A percentile compares a stretch with the other conserved stretches of the same genome.
Evolutionary conservation across 257 asterid genomes (phyloP).

Genomic region (Sherardia arvensis): DNA sequence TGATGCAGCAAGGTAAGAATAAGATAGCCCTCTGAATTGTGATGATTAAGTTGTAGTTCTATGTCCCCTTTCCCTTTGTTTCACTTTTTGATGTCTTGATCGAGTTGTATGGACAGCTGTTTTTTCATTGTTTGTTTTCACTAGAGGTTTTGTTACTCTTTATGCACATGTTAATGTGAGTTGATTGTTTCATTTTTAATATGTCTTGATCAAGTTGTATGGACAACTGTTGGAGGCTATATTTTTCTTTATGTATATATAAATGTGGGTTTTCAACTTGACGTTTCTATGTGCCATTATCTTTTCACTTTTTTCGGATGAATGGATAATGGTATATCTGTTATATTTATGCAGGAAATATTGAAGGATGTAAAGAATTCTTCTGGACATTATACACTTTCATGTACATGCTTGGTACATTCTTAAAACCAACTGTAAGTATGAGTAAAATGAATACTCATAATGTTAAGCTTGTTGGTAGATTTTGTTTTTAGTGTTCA

Average conservation of each 20-base stretch:
- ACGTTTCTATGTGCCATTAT: not conserved
- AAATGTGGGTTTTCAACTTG: not conserved
- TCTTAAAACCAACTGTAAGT: conserved; percentile 94
- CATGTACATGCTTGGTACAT: conserved; percentile 75
- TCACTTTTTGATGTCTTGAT: not conserved
- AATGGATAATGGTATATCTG: conserved; percentile 14
- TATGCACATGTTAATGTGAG: not conserved
- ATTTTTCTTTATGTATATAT: not conserved
- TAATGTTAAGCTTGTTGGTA: not conserved
- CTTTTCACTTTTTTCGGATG: conserved; percentile 11
- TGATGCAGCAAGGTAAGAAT: conserved; percentile 46
- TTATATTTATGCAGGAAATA: conserved; percentile 47
- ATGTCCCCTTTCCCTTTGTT: not conserved
- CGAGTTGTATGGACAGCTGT: not conserved
- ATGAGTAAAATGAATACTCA: not conserved
- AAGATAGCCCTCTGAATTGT: not conserved
- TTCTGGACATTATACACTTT: conserved; percentile 45
- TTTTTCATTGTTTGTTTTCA: not conserved
- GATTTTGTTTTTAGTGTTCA: not conserved
- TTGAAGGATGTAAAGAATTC: conserved; percentile 70
- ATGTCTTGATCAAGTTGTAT: not conserved
- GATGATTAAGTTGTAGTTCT: not conserved
- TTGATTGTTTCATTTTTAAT: not conserved
- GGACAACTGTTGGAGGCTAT: not conserved
- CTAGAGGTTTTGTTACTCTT: not conserved